Base-by-base conservation (phyloP, 768 basidiomycete genomes). In the Lanmaoa pseudosensibilis region DNA sequence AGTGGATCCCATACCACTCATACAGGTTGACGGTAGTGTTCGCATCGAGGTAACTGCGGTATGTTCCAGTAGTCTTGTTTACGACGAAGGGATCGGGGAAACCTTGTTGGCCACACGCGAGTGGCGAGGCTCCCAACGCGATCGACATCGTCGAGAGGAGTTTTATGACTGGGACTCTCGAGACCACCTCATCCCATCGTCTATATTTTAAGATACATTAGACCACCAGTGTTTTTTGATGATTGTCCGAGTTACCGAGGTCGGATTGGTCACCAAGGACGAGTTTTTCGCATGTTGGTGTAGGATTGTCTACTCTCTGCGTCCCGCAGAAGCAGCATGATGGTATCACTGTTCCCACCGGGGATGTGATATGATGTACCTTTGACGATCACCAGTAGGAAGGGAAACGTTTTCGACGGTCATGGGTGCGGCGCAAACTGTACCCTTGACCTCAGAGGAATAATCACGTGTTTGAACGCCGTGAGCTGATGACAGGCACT, bases 1-100 rank as follows among this genome's bases (percentile, higher is more conserved):
- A 38, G 27, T 15, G 23, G 30, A 32, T 49, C 40, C 30, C 39
- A 48, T 48, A 33, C 50, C 45, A 43, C 46, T 50, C 38, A 52
- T 43, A 19, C 47, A 52, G 46, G 47, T 38, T 49, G 50, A 33
- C 13, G 23, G 18, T 33, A 13, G 44, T 7, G 18, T 45, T 58
- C 12, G 25, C 55, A 40, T 57, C 51, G 46, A 53, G 59, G 51
- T 41, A 15, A 13, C 46, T 46, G 41, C 46, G 36, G 11, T 30
- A 40, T n/a, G 37, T 44, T 47, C 39, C 32, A 43, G 32, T 44
- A n/a, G 47, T 62, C 50, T 25, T 58, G 45, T 56, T 34, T 41
- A 45, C 40, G 32, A 44, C 34, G 18, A 44, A 44, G 46, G 30
- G 43, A n/a, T 40, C 25, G 36, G 21, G 30, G 36, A 25, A 25